These are phyloP conservation scores for Tolypocladium endophyticum DNA, from an alignment of 2,329 filamentous ascomycete species.

Conservation along the genomic window DNA sequence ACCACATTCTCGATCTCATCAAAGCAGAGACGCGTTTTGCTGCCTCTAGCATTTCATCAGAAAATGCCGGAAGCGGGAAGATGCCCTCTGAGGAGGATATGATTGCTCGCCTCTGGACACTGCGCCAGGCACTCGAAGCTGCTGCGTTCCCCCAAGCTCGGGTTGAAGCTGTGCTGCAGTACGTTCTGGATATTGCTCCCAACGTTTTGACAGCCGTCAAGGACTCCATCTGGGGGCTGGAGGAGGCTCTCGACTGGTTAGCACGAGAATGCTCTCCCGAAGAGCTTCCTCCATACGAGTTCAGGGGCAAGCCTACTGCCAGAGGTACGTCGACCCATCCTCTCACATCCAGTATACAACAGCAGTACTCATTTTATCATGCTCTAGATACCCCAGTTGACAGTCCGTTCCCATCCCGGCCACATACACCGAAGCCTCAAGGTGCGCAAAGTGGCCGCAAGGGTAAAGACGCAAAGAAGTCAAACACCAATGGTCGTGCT, in stretches of 20 bases:
- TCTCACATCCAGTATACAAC: neutral
- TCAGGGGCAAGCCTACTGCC: conserved; percentile 19
- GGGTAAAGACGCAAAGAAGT: conserved; percentile 21
- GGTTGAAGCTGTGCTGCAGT: conserved; percentile 52
- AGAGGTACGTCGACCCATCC: conserved; percentile 22
- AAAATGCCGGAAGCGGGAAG: conserved; percentile 35
- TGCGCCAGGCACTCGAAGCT: conserved; percentile 61
- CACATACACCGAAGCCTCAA: conserved; percentile 35
- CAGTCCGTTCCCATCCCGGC: conserved; percentile 38
- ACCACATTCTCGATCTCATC: conserved; percentile 65
- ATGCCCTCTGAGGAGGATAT: conserved; percentile 65
- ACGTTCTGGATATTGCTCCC: conserved; percentile 57
- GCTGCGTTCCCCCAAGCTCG: conserved; percentile 57
- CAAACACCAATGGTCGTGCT: conserved; percentile 9
- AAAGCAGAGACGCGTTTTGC: conserved; percentile 53
- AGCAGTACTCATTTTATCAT: conserved; percentile 3
- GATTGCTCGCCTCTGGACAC: conserved; percentile 70
- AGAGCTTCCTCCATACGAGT: conserved; percentile 63
- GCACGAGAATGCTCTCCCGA: conserved; percentile 62
- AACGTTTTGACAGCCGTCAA: conserved; percentile 46
- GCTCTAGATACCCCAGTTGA: conserved; percentile 35
- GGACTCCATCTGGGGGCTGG: conserved; percentile 71
- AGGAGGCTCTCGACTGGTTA: conserved; percentile 84
- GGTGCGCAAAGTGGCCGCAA: conserved; percentile 13
- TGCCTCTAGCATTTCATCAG: conserved; percentile 36